Evolutionary conservation across 2,329 filamentous ascomycete genomes (phyloP), one percentile per base, ranked within the genome.

Genomic region (Ascochyta viciae-villosae): DNA sequence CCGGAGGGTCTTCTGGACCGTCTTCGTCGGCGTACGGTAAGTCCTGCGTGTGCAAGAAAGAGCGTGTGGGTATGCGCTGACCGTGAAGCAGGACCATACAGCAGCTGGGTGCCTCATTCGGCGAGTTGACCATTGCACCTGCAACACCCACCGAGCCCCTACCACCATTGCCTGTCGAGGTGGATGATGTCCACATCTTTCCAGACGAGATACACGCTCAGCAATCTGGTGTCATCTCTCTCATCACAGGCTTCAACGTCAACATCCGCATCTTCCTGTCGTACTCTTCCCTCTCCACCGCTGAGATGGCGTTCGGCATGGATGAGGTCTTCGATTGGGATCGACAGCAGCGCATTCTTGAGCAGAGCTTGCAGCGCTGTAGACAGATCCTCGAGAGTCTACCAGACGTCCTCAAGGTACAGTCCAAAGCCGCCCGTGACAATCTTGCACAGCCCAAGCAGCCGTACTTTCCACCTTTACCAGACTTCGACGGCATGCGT

Each of bases 141-240:
- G 87, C 89, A 1, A 96, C 91, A 0, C 86, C 87, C 0, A 87
- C 83, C 24, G 86, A 91, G 39, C 89, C 87, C 4, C 92, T 95
- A 63, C 92, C 92, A 3, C 89, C 90, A 7, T 81, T 92, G 12
- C 92, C 92, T 0, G 79, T 88, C 19, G 92, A 96, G 67, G 86
- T 96, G 1, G 92, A 96, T 64, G 92, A 96, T 74, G 87, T 89
- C 54, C 93, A 87, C 68, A 90, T 96, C 54, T 87, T 87, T 54
- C 81, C 87, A 1, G 85, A 87, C 23, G 86, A 90, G 59, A 85
- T 94, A 47, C 83, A 89, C 29, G 81, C 84, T 7, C 92, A 94
- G 66, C 88, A 89, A 2, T 78, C 85, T 16, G 87, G 86, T 5
- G 80, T 83, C 1, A 78, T 93, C 1, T 90, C 92, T 0, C 82